Percentiles rank a stretch among this genome's conserved stretches.
Conservation (phyloP, 495 filamentous ascomycete genomes). For the Penicillium lagena region DNA sequence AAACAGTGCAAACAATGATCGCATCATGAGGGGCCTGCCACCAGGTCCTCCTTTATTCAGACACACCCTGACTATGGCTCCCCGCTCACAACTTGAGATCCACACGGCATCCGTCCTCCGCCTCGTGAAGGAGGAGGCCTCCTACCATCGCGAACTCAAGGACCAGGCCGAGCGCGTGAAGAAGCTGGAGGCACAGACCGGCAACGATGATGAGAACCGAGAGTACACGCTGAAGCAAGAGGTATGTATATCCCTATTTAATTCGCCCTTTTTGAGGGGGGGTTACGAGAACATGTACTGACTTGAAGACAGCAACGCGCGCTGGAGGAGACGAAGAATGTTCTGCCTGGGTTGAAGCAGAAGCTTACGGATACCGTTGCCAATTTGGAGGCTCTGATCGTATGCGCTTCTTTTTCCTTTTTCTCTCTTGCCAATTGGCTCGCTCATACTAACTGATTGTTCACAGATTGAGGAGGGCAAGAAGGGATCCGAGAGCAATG, state of each 20-base stretch:
- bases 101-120: slow-evolving; percentile 68
- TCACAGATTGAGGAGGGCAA: slow-evolving; percentile 37
- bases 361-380: slow-evolving; percentile 62
- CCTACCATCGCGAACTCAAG: slow-evolving; percentile 77
- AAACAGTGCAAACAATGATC: slow-evolving; percentile 20
- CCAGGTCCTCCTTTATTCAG: neutral
- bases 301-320: slow-evolving; percentile 55
- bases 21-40: slow-evolving; percentile 11
- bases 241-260: slow-evolving; percentile 41
- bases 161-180: slow-evolving; percentile 65
- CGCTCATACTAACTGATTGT: neutral
- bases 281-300: slow-evolving; percentile 1
- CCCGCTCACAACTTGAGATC: slow-evolving; percentile 67
- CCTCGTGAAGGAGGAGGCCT: slow-evolving; percentile 83
- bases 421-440: neutral
- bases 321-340: slow-evolving; percentile 73
- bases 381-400: slow-evolving; percentile 60
- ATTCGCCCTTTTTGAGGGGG: too few relatives aligned
- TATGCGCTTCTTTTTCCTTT: slow-evolving; percentile 31
- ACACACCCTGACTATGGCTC: slow-evolving; percentile 48
- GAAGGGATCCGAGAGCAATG: slow-evolving; percentile 43
- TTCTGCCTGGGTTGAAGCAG: slow-evolving; percentile 61
- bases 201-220: slow-evolving; percentile 56
- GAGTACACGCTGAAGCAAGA: slow-evolving; percentile 75
- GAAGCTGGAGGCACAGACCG: slow-evolving; percentile 48